Conservation (phyloP, 2,329 filamentous ascomycete genomes). For the Venturia nashicola region DNA sequence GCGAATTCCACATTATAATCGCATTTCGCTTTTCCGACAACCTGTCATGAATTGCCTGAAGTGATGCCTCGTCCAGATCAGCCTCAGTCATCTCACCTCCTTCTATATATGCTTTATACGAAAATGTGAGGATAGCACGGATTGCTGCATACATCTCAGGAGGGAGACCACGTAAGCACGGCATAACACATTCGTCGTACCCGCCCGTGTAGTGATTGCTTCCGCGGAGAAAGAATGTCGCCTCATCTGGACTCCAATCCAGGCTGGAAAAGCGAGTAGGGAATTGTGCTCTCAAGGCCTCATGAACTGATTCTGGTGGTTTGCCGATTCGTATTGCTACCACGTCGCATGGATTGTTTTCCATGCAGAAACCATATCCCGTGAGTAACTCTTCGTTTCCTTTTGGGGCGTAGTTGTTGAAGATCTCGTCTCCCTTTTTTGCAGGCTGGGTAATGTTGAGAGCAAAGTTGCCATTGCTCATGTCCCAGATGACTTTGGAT, state of each 20-base stretch:
- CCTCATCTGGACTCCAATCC: constrained; percentile 23
- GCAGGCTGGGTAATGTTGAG: constrained; percentile 25
- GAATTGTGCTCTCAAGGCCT: constrained; percentile 17
- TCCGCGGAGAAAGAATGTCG: constrained; percentile 26
- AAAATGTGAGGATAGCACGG: constrained; percentile 14
- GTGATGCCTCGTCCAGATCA: not conserved
- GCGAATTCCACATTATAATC: constrained; percentile 8
- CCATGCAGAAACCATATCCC: constrained; percentile 40
- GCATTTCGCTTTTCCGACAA: constrained; percentile 20
- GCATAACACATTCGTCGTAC: constrained; percentile 17
- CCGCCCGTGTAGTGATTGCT: constrained; percentile 20
- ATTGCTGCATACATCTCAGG: constrained; percentile 21
- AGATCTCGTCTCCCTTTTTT: constrained; percentile 29
- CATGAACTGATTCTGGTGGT: constrained; percentile 25
- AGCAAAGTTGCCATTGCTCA: constrained; percentile 25
- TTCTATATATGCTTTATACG: constrained; percentile 9
- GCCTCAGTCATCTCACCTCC: constrained; percentile 9
- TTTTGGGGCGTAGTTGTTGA: constrained; percentile 43
- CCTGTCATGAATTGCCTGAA: constrained; percentile 15
- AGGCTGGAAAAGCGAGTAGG: constrained; percentile 21
- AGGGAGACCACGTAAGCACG: constrained; percentile 22
- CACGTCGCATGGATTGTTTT: constrained; percentile 34
- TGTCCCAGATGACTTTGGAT: constrained; percentile 36
- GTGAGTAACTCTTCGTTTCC: constrained; percentile 40
- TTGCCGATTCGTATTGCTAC: constrained; percentile 30